Evolutionary conservation across 106 monocot species (phyloP).

Genomic region (Dendrobium chrysotoxum): DNA sequence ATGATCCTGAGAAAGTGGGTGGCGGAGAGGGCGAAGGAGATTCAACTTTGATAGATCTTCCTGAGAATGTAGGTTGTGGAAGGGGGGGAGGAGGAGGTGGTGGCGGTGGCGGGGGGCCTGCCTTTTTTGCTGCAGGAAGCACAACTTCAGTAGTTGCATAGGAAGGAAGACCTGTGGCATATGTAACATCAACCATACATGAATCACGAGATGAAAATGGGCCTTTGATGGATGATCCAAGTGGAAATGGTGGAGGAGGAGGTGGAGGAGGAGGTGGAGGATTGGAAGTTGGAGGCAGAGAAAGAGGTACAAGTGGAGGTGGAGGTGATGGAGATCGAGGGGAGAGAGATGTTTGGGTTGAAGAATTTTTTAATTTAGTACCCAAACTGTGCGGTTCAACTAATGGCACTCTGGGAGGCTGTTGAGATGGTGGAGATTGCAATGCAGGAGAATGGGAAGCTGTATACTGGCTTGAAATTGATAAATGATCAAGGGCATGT

Average conservation of each 20-base stretch:
- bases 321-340: too few species aligned
- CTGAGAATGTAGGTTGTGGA: not conserved
- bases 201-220: not conserved
- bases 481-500: slow-evolving; percentile 9
- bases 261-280: slow-evolving; percentile 2
- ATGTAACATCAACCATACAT: not conserved
- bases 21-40: not conserved
- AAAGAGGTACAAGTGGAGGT: too few species aligned
- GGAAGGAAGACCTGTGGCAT: not conserved
- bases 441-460: not conserved
- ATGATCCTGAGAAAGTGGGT: not conserved
- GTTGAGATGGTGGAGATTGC: too few species aligned
- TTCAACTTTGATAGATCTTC: not conserved
- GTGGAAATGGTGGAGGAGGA: slow-evolving; percentile 14
- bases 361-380: too few species aligned
- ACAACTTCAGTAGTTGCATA: not conserved
- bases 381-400: too few species aligned
- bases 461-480: slow-evolving; percentile 1
- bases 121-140: not conserved
- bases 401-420: too few species aligned
- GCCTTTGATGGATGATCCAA: not conserved
- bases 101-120: not conserved
- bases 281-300: too few species aligned
- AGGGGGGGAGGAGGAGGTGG: not conserved
- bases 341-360: too few species aligned